Percentiles rank a stretch among this genome's conserved stretches.
These are phyloP conservation scores for Yamadazyma nakazawae DNA, from an alignment of 805 yeast genomes.

Conservation along the genomic window DNA sequence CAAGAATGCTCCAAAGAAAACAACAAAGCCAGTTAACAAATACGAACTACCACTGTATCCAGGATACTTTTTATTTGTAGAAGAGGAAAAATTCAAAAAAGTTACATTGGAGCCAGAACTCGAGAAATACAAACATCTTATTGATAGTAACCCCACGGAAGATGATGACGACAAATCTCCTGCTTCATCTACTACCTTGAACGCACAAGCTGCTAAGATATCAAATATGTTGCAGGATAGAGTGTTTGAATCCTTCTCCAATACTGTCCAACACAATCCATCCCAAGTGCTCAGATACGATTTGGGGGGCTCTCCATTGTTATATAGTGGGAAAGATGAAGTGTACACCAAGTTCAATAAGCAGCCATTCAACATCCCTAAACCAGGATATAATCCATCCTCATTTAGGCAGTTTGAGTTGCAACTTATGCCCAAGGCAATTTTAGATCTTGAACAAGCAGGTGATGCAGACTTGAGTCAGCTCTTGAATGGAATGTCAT, in stretches of 20 bases:
- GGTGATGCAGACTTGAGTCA: constrained; percentile 26
- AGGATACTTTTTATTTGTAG: constrained; percentile 69
- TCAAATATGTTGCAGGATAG: constrained; percentile 60
- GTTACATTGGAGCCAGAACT: constrained; percentile 51
- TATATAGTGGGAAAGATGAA: constrained; percentile 63
- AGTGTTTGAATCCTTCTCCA: constrained; percentile 75
- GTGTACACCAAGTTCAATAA: constrained; percentile 32
- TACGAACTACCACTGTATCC: constrained; percentile 47
- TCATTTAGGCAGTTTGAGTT: constrained; percentile 69
- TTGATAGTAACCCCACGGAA: constrained; percentile 46
- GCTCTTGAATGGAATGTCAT: constrained; percentile 82
- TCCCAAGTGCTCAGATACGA: constrained; percentile 85
- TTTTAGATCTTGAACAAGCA: constrained; percentile 69
- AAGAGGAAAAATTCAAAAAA: constrained; percentile 61
- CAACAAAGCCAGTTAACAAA: constrained; percentile 8
- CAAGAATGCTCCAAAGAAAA: constrained; percentile 5
- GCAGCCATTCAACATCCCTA: constrained; percentile 41
- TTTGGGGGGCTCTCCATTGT: constrained; percentile 70
- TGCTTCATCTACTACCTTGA: constrained; percentile 9
- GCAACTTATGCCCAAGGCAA: constrained; percentile 93
- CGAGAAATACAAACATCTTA: constrained; percentile 44
- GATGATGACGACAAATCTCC: constrained; percentile 22
- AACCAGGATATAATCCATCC: constrained; percentile 59
- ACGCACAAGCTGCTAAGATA: constrained; percentile 24
- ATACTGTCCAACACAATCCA: constrained; percentile 75